Evolutionary conservation across 31 red algal genomes (phyloP), one percentile per base, ranked within the genome.

Genomic region (Asparagopsis taxiformis): DNA sequence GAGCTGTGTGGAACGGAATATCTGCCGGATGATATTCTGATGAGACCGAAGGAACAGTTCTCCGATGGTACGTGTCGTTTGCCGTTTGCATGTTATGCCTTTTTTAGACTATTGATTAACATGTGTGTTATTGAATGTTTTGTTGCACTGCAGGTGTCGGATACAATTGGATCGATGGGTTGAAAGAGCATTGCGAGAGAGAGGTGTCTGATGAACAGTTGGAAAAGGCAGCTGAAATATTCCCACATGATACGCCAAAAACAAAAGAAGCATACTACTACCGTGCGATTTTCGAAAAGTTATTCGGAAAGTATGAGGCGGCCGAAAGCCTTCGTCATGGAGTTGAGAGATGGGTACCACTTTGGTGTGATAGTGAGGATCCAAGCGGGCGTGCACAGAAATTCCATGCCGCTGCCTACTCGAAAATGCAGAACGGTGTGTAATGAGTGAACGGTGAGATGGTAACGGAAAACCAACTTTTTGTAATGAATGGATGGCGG

Each of bases 111-210:
- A 19, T 5, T 23, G 21, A 7, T 8, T 58, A 49, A n/a, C 21
- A n/a, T n/a, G n/a, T n/a, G n/a, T n/a, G n/a, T n/a, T n/a, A n/a
- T n/a, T n/a, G n/a, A n/a, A n/a, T n/a, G n/a, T n/a, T n/a, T n/a
- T n/a, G n/a, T n/a, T n/a, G n/a, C n/a, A n/a, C n/a, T n/a, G n/a
- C n/a, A 76, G 72, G 72, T 21, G 93, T 97, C 36, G 95, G 96
- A 53, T 95, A 92, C 62, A 92, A 91, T 62, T 99, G 96, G 96
- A 92, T 99, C 24, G 96, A 99, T 51, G 88, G 91, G 2, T 71
- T 99, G 11, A 91, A 95, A 32, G 87, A 91, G 20, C 72, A 81
- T 70, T 89, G 83, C 71, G 96, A 66, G 34, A 51, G 67, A 41
- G 64, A 68, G 25, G 78, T 99, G 1, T 71, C 91, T 3, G 91